Base-by-base conservation (phyloP, 306 rosid genomes). In the Cicer arietinum region DNA sequence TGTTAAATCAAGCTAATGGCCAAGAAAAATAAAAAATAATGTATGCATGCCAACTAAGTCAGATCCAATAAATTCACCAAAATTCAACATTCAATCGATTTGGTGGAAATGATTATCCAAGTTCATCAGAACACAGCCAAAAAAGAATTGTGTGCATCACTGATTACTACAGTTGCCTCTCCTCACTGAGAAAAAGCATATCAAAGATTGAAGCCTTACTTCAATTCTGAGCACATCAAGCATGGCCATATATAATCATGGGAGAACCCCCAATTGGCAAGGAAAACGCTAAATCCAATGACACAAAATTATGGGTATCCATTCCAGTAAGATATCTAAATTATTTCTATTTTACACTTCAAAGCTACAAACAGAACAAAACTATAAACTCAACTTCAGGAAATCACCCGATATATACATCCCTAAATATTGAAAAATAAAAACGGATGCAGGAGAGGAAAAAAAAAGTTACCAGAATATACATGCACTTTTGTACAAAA, bases 401-500 rank as follows among this genome's bases (percentile, higher is more conserved):
- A 81, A 81, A 76, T 63, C 75, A 65, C 78, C 85, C 54, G 81
- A 71, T 77, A 81, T 77, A 51, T 81, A 81, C 85, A 81, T 71
- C 81, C 78, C 81, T 81, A 77, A 76, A 81, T 64, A 76, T 76
- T 71, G 79, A 58, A 64, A 64, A 67, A 44, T 63, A 81, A 75
- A 75, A 50, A 35, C 64, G 30, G 80, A 67, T 52, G 76, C 18
- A 45, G 50, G 78, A 71, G 81, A 25, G n/a, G 17, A 9, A 42
- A 72, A 42, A 72, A 25, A 69, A 73, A 14, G 68, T 39, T 58
- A 74, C 67, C 77, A 51, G 82, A 60, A 79, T 79, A 59, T 85
- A 82, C 88, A 85, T 61, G 88, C 86, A 67, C 64, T 75, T 81
- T 75, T 74, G 76, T 79, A 82, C 88, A 85, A 66, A 14, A 67